Evolutionary conservation across 495 filamentous ascomycete species (phyloP), one percentile per base, ranked within the genome.

Genomic region (Rhypophila decipiens): DNA sequence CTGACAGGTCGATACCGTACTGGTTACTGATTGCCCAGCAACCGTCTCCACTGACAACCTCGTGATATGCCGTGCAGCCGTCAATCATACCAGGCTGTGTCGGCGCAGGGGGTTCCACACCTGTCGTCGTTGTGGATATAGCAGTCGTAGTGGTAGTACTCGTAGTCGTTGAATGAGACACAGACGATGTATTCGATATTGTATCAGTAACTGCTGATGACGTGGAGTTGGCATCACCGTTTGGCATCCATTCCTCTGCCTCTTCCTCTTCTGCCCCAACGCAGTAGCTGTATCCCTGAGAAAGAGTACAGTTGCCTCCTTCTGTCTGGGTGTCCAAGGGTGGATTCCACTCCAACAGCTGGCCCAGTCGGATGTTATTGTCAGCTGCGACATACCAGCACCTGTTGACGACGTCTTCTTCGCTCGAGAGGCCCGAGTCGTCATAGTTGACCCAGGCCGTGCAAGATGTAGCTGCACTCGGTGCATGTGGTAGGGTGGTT

Each of bases 1-100:
- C 39, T 5, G 50, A 49, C 19, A 42, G 40, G 39, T 52, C 49
- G 39, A 68, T 64, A 1, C 53, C 45, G 44, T 53, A 24, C 15
- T 38, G 15, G 11, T 50, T 23, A 20, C 63, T 64, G 34, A 78
- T 60, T 31, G 53, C 55, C 8, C 46, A 49, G 52, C 73, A 78
- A 52, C 59, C 61, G 40, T 77, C 74, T 29, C 67, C 70, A 5
- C 35, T 31, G 10, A 46, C 22, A 3, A 75, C 64, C 13, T 62
- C 51, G 50, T 70, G 61, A 52, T 69, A 76, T 35, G 60, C 44
- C 39, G 65, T 50, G 59, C 74, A 77, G 49, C 61, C 62, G 33
- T 22, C 44, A 21, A 59, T 54, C 39, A 66, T 66, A 40, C 63
- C 63, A 7, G 66, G 56, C 60, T 64, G 61, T 17, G 51, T 58